Evolutionary conservation across 495 filamentous ascomycete genomes (phyloP).

Genomic region (Aspergillus saccharolyticus): DNA sequence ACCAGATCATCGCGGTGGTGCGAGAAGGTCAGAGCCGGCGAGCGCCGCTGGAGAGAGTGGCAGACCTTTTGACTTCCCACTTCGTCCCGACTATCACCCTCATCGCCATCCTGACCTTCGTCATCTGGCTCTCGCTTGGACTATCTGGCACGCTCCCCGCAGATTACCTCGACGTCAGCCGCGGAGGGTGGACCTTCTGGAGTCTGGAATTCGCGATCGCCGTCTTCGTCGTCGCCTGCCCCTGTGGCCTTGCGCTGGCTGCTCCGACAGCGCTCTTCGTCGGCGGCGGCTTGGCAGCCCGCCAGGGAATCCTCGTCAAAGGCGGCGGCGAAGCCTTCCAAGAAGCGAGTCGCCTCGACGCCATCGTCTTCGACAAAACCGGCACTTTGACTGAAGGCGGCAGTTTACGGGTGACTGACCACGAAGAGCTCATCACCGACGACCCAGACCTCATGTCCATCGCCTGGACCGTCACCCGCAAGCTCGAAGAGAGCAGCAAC

Average conservation of each 20-base stretch:
- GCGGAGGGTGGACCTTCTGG: constrained; percentile 82
- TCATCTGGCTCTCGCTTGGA: constrained; percentile 78
- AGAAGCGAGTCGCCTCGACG: constrained; percentile 80
- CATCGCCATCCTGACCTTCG: constrained; percentile 75
- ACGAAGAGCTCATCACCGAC: constrained; percentile 49
- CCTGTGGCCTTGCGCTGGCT: constrained; percentile 86
- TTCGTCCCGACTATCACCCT: constrained; percentile 85
- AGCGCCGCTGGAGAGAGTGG: constrained; percentile 81
- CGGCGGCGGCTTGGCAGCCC: constrained; percentile 80
- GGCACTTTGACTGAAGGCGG: constrained; percentile 86
- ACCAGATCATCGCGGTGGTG: constrained; percentile 84
- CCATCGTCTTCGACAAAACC: constrained; percentile 94
- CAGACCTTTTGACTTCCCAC: constrained; percentile 77
- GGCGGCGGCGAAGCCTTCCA: constrained; percentile 97
- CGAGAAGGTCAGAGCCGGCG: constrained; percentile 85
- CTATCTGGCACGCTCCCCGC: constrained; percentile 59
- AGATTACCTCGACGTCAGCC: constrained; percentile 59
- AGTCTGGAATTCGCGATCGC: constrained; percentile 88
- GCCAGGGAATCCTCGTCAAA: constrained; percentile 84
- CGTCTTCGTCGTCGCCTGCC: constrained; percentile 93
- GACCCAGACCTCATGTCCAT: constrained; percentile 28
- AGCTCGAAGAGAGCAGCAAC: constrained; percentile 74
- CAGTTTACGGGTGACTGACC: constrained; percentile 72
- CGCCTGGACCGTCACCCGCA: constrained; percentile 53
- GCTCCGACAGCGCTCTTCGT: constrained; percentile 93